phyloP scores from a whole-genome alignment of 2,329 filamentous ascomycete species.

The Chrysoporthe austroafricana region DNA sequence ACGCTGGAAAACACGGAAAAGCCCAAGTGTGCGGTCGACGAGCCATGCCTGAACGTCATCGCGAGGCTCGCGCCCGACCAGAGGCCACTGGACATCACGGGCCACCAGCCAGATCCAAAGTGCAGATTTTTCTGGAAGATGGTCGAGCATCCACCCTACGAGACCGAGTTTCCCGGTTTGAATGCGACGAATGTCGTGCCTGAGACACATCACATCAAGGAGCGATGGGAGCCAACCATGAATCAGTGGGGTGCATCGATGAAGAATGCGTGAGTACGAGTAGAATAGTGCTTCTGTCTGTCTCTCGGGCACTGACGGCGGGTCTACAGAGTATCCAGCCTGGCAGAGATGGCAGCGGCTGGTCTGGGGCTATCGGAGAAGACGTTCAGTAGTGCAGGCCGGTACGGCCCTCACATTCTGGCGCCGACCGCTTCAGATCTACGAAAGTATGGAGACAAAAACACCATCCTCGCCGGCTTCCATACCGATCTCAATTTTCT shows the following conservation, averaged over 20 bases:
- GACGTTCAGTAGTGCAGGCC: conserved; percentile 58
- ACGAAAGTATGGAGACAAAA: conserved; percentile 52
- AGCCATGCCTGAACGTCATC: conserved; percentile 62
- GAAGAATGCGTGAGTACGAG: conserved; percentile 57
- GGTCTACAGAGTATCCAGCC: conserved; percentile 50
- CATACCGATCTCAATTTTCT: conserved; percentile 69
- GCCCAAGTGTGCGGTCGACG: conserved; percentile 66
- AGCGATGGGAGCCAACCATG: conserved; percentile 59
- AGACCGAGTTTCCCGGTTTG: conserved; percentile 58
- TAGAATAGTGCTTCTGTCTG: neutral
- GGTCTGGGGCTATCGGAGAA: conserved; percentile 57
- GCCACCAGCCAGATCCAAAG: conserved; percentile 62
- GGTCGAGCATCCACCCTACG: conserved; percentile 56
- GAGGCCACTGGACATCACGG: conserved; percentile 61
- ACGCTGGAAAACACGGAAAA: conserved; percentile 67
- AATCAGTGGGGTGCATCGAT: conserved; percentile 61
- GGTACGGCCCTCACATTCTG: conserved; percentile 64
- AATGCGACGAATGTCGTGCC: conserved; percentile 61
- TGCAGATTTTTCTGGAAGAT: conserved; percentile 68
- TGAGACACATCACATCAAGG: conserved; percentile 50
- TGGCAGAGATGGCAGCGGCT: conserved; percentile 62
- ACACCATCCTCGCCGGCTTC: conserved; percentile 66
- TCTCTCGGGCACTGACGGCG: neutral
- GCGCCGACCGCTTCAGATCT: conserved; percentile 65
- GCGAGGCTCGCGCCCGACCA: conserved; percentile 56